These are phyloP conservation scores for Boletellus emodensis DNA, from an alignment of 768 basidiomycete species.

Conservation along the genomic window DNA sequence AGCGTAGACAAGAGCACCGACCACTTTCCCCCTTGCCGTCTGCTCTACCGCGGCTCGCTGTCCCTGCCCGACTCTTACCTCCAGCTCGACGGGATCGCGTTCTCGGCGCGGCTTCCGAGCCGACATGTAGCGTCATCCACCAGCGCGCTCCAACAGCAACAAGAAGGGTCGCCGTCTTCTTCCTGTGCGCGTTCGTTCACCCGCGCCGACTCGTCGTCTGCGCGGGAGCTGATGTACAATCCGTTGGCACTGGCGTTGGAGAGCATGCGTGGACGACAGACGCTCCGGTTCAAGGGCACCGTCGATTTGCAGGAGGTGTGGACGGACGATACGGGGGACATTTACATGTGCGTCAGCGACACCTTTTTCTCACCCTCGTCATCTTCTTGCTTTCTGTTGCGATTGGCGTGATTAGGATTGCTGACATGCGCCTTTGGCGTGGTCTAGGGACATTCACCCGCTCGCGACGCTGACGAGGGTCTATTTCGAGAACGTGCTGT, in stretches of 20 bases:
- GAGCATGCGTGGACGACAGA: slow-evolving; percentile 73
- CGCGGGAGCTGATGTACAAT: slow-evolving; percentile 52
- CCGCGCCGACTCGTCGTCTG: neutral
- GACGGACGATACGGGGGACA: slow-evolving; percentile 54
- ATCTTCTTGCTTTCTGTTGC: neutral
- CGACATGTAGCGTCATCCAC: slow-evolving; percentile 1
- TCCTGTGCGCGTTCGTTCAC: slow-evolving; percentile 16
- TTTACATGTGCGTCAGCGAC: slow-evolving; percentile 31
- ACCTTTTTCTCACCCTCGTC: too few species aligned
- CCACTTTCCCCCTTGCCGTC: slow-evolving; percentile 33
- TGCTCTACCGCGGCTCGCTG: slow-evolving; percentile 73
- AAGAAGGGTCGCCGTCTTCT: slow-evolving; percentile 23
- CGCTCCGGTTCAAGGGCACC: slow-evolving; percentile 54
- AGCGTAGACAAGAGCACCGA: neutral
- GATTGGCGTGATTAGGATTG: neutral
- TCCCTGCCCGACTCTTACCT: slow-evolving; percentile 71
- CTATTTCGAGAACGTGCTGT: slow-evolving; percentile 71
- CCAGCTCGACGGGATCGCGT: slow-evolving; percentile 69
- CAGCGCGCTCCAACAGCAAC: slow-evolving; percentile 4
- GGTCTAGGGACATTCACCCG: slow-evolving; percentile 64
- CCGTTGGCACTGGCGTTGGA: slow-evolving; percentile 70
- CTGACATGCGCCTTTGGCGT: neutral
- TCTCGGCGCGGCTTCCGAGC: slow-evolving; percentile 46
- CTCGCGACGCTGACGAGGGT: slow-evolving; percentile 54
- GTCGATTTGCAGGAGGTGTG: slow-evolving; percentile 52